Base-by-base conservation (phyloP, 257 asterid species). In the Rhazya stricta region DNA sequence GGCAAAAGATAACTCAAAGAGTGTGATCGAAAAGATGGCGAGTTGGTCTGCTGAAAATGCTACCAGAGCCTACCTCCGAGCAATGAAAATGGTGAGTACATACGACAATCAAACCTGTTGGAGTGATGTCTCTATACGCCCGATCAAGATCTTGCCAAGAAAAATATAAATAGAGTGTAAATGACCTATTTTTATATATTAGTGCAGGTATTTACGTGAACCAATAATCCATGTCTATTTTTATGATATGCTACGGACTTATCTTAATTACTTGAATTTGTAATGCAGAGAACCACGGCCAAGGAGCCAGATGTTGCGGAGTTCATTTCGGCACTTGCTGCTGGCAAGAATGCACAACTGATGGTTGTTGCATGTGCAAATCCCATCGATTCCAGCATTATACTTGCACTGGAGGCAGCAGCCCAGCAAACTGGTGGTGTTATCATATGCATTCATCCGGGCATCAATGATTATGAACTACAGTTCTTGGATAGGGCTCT, bases 31-130 rank as follows among this genome's bases (percentile, higher is more conserved):
- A 50, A 70, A 82, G 57, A 90, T 89, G 96, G 90, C 88, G 63
- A 67, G 81, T 88, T 90, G 96, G 96, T 90, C 96, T 74, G 90
- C 94, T 77, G 96, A 90, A 83, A 87, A 90, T 75, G 96, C 94
- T 75, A 87, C 91, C 76, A 87, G 81, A 13, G 96, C 96, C 18
- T 90, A 86, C 72, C 87, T 90, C 60, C 84, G 79, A 78, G 83
- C 91, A 72, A 79, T 90, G 85, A 89, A 79, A 85, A 85, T 90
- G 91, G 96, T 85, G 75, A 90, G 85, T 54, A 70, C 1, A 12
- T 54, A 69, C 2, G 16, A 68, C 73, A 18, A 36, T 69, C 76
- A 50, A 30, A 6, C 32, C 16, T 73, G 12, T 11, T 67, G 21
- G 19, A 53, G 45, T 65, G 21, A 15, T 18, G 27, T 51, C 9